These are phyloP conservation scores for Prunus davidiana DNA, from an alignment of 306 rosid genomes.

Conservation along the genomic window DNA sequence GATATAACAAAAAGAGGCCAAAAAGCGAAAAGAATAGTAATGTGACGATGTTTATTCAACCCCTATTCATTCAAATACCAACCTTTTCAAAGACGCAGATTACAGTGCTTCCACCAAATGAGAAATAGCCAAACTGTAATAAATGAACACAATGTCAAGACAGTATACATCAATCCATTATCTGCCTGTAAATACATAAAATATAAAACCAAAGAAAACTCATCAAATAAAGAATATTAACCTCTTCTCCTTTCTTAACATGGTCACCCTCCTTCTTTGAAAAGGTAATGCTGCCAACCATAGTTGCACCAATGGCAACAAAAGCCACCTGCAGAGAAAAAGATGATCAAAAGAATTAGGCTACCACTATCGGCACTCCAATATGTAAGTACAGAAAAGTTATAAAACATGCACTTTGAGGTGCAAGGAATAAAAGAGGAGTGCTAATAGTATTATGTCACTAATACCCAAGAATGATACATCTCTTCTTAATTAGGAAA, in stretches of 20 bases:
- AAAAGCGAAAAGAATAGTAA: background rate
- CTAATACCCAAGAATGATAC: background rate
- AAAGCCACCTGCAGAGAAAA: slow-evolving; percentile 69
- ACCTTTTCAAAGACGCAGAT: slow-evolving; percentile 91
- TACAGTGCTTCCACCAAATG: slow-evolving; percentile 97
- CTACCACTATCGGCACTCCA: background rate
- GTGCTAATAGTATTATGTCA: background rate
- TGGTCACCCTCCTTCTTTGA: slow-evolving; percentile 64
- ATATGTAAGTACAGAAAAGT: background rate
- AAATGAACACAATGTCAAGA: slow-evolving; percentile 18
- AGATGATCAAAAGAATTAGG: background rate
- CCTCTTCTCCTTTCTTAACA: slow-evolving; percentile 98
- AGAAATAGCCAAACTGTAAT: slow-evolving; percentile 90
- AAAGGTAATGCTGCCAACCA: slow-evolving; percentile 96
- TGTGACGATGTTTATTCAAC: background rate
- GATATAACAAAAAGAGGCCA: background rate
- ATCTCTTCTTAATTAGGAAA: background rate
- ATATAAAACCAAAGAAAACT: background rate
- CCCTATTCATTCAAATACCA: slow-evolving; percentile 20
- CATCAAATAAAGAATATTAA: slow-evolving; percentile 27
- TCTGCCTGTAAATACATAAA: background rate
- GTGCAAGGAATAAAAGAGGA: background rate
- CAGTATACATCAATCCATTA: background rate
- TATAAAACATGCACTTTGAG: background rate
- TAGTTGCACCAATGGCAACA: slow-evolving; percentile 96